phyloP scores from a whole-genome alignment of 805 yeast species.

The Kregervanrija pseudodelftensis region DNA sequence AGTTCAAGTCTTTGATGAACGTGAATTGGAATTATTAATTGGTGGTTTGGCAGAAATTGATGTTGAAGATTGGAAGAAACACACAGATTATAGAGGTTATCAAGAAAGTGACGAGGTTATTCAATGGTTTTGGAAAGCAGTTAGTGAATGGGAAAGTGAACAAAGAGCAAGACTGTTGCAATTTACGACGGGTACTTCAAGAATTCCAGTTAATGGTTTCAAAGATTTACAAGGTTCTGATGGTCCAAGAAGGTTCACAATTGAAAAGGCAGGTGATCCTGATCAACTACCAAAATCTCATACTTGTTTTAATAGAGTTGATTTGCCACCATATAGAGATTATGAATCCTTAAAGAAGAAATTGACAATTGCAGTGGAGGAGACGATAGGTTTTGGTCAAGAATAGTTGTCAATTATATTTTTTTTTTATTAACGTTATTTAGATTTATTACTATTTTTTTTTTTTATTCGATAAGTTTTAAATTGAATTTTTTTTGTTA shows the following conservation, averaged over 20 bases:
- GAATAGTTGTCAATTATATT: conserved; percentile 42
- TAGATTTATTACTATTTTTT: not conserved
- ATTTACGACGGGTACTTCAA: conserved; percentile 97
- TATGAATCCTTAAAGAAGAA: conserved; percentile 82
- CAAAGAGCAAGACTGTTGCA: conserved; percentile 93
- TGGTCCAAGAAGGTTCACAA: conserved; percentile 98
- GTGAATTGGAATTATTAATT: conserved; percentile 91
- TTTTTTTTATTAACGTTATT: not conserved
- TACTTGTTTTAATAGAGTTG: conserved; percentile 98
- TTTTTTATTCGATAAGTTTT: not conserved
- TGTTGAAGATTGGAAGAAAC: conserved; percentile 98
- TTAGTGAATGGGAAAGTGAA: conserved; percentile 91
- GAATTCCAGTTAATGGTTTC: conserved; percentile 98
- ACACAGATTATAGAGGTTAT: conserved; percentile 97
- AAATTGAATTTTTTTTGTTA: not conserved
- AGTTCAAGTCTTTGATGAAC: conserved; percentile 94
- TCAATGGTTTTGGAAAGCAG: conserved; percentile 98
- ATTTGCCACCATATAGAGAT: conserved; percentile 87
- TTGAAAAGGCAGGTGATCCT: conserved; percentile 94
- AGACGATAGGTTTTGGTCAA: conserved; percentile 98
- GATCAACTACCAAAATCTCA: conserved; percentile 94
- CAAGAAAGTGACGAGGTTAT: conserved; percentile 93
- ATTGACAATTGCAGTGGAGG: conserved; percentile 93
- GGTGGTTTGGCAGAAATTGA: conserved; percentile 99
- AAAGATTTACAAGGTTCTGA: conserved; percentile 98